Conservation (phyloP, 2,329 filamentous ascomycete species). For the Pestalotiopsis sp. region DNA sequence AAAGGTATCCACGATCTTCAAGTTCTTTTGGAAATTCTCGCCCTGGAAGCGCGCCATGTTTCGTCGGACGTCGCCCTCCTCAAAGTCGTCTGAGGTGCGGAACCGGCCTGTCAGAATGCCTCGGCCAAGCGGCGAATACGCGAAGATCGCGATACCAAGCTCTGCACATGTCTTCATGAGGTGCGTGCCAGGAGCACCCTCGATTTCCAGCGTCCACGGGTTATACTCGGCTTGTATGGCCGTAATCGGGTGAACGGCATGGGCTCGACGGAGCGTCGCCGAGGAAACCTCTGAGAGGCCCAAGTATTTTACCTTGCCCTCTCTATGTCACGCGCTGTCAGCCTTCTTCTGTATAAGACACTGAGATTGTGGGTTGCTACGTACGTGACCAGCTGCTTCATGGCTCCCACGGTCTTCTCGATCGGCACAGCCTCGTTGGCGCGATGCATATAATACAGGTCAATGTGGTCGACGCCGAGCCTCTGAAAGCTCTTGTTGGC, state of each 20-base stretch:
- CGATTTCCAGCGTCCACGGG: slow-evolving; percentile 51
- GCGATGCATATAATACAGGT: slow-evolving; percentile 59
- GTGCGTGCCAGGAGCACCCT: slow-evolving; percentile 40
- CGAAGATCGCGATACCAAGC: slow-evolving; percentile 59
- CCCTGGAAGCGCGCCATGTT: slow-evolving; percentile 49
- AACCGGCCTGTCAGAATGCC: slow-evolving; percentile 58
- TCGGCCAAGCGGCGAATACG: slow-evolving; percentile 62
- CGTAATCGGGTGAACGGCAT: slow-evolving; percentile 49
- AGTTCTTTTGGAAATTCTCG: slow-evolving; percentile 60
- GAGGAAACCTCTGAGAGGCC: slow-evolving; percentile 58
- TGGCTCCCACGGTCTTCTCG: slow-evolving; percentile 49
- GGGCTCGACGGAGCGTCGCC: slow-evolving; percentile 61
- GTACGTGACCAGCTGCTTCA: slow-evolving; percentile 45
- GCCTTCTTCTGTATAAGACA: not conserved
- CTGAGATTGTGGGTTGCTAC: too few relatives aligned
- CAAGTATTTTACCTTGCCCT: slow-evolving; percentile 60
- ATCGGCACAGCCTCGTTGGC: slow-evolving; percentile 47
- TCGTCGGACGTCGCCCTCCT: slow-evolving; percentile 49
- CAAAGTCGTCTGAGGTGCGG: slow-evolving; percentile 48
- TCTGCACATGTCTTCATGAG: slow-evolving; percentile 58
- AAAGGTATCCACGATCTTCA: slow-evolving; percentile 55
- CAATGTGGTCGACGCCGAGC: slow-evolving; percentile 55
- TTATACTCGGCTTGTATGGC: slow-evolving; percentile 59
- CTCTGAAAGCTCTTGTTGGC: slow-evolving; percentile 42
- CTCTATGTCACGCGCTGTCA: slow-evolving; percentile 21